Evolutionary conservation across 768 basidiomycete genomes (phyloP), one percentile per base, ranked within the genome.

Genomic region (Auriscalpium vulgare): DNA sequence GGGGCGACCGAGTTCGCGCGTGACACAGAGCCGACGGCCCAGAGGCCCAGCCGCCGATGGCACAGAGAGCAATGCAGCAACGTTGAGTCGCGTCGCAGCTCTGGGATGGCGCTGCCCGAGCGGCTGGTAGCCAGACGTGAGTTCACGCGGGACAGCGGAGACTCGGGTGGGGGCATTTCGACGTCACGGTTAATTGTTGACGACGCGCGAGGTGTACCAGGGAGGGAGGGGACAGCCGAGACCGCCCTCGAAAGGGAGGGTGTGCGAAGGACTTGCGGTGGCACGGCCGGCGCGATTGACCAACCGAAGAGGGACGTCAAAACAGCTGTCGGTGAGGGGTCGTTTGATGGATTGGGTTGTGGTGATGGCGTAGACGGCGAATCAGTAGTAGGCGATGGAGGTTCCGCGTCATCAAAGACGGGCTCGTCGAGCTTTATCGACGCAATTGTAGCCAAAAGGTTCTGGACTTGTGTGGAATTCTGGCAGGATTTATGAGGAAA

Each of bases 391-490:
- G 44, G 34, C 13, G 37, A 36, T 47, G 56, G 54, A 36, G 43
- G 1, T 50, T 51, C 21, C 50, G 61, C 40, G 55, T 37, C 72
- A 70, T 54, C 72, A 45, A 50, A 71, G 69, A 35, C 4, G 37
- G 37, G 10, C 53, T 55, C 10, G 53, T 63, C 53, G 37, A 56
- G 51, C 51, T 53, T 61, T 54, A 65, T 61, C 10, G 65, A 64
- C 2, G 68, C 62, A 29, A 88, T 67, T 6, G 80, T 75, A 7
- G 78, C 71, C 35, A 70, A 68, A 36, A 90, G 66, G 8, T 79
- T 75, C 38, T 74, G 74, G 2, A 85, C 68, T 63, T 91, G 87
- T 0, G 71, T 75, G 19, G 77, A 62, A 1, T 80, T 81, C 88
- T 91, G 59, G 4, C 47, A 47, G 29, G n/a, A 50, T 23, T 34